phyloP scores from a whole-genome alignment of 1,139 yeast genomes.

The Hanseniaspora uvarum region DNA sequence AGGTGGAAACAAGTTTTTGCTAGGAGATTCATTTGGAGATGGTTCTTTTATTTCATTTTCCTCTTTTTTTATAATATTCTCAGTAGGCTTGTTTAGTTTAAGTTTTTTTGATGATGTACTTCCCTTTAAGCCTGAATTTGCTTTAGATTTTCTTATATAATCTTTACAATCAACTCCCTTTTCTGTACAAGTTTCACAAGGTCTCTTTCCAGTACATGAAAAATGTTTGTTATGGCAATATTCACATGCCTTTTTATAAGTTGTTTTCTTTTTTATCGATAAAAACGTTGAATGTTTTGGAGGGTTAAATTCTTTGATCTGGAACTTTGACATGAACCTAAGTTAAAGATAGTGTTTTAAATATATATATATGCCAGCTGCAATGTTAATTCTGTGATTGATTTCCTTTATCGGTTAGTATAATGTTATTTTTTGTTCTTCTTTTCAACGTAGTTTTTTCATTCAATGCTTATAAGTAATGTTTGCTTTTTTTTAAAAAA shows the following conservation, averaged over 20 bases:
- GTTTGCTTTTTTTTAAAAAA: too few relatives aligned
- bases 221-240: constrained; percentile 82
- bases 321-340: not conserved
- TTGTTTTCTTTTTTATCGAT: constrained; percentile 33
- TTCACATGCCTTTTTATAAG: constrained; percentile 72
- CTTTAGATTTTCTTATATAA: not conserved
- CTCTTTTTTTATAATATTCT: too few relatives aligned
- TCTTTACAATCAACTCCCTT: constrained; percentile 46
- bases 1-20: not conserved
- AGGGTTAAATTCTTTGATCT: not conserved
- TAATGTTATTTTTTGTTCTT: too few relatives aligned
- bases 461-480: too few relatives aligned
- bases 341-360: not conserved
- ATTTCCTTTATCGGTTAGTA: too few relatives aligned
- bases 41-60: not conserved
- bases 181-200: constrained; percentile 68
- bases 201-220: constrained; percentile 73
- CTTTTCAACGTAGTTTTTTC: too few relatives aligned
- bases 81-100: not conserved
- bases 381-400: too few relatives aligned
- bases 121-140: not conserved
- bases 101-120: not conserved
- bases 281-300: not conserved
- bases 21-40: not conserved
- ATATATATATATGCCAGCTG: too few relatives aligned